A percentile compares a stretch with the other conserved stretches of the same genome.
Conservation (phyloP, 257 asterid species). For the Phtheirospermum japonicum region DNA sequence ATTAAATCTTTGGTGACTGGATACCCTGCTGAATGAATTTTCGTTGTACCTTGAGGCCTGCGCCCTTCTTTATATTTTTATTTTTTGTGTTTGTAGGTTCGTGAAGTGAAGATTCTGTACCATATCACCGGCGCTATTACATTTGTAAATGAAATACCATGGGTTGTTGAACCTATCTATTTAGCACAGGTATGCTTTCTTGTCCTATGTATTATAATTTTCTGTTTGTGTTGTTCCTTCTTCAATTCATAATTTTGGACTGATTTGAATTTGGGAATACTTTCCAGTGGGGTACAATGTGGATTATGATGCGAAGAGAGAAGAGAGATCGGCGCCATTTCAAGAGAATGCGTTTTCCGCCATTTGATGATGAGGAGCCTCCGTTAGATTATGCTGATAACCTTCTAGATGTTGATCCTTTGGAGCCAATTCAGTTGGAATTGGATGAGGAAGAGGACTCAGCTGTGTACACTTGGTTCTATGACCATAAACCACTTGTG, state of each 20-base stretch:
- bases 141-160: conserved; percentile 93
- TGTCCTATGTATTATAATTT: not conserved
- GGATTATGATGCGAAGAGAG: conserved; percentile 99
- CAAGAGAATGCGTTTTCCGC: conserved; percentile 98
- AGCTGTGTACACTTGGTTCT: conserved; percentile 95
- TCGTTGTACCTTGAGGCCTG: conserved; percentile 6
- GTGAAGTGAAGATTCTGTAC: conserved; percentile 90
- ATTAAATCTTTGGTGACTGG: not conserved
- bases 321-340: conserved; percentile 96
- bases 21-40: conserved; percentile 6
- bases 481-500: conserved; percentile 97
- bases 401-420: conserved; percentile 91
- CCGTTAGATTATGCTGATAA: conserved; percentile 97
- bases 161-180: conserved; percentile 98
- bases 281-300: conserved; percentile 97
- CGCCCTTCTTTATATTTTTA: conserved; percentile 1
- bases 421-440: conserved; percentile 97
- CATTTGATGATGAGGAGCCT: conserved; percentile 99
- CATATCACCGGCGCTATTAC: conserved; percentile 98
- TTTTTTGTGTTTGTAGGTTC: conserved; percentile 52
- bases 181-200: conserved; percentile 76
- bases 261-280: conserved; percentile 4
- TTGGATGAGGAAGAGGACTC: conserved; percentile 96
- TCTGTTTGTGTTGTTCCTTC: not conserved
- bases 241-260: not conserved